These are phyloP conservation scores for Aspergillus luchuensis DNA, from an alignment of 2,329 filamentous ascomycete species.

Conservation along the genomic window DNA sequence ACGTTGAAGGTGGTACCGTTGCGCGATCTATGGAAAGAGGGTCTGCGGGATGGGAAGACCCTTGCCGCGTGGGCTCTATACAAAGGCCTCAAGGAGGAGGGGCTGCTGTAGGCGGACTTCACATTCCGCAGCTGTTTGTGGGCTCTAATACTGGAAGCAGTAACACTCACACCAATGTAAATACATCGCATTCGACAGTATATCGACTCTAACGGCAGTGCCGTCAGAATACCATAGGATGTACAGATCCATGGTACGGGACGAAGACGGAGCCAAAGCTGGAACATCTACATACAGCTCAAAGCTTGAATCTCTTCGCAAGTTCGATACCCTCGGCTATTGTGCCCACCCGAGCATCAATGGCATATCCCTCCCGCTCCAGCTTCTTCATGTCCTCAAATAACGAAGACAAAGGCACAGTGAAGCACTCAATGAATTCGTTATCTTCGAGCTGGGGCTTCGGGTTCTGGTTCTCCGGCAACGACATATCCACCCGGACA, in stretches of 20 bases:
- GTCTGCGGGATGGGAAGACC: slow-evolving; percentile 58
- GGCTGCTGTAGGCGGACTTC: slow-evolving; percentile 37
- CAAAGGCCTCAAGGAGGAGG: slow-evolving; percentile 52
- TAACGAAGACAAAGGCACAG: slow-evolving; percentile 63
- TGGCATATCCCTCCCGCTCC: slow-evolving; percentile 71
- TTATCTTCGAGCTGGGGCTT: slow-evolving; percentile 73
- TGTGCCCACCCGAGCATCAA: slow-evolving; percentile 76
- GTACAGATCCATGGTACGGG: no score
- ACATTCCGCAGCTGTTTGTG: neutral
- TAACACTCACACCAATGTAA: neutral
- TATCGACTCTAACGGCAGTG: neutral
- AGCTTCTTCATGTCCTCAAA: slow-evolving; percentile 68
- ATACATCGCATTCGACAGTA: neutral
- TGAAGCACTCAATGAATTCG: slow-evolving; percentile 81
- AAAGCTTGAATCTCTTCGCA: slow-evolving; percentile 54
- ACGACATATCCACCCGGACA: slow-evolving; percentile 68
- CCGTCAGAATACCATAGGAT: neutral
- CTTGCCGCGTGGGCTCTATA: slow-evolving; percentile 60
- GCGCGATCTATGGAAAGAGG: slow-evolving; percentile 56
- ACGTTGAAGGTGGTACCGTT: slow-evolving; percentile 58
- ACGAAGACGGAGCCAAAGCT: slow-evolving; percentile 17
- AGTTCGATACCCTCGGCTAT: slow-evolving; percentile 77
- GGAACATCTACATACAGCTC: slow-evolving; percentile 39
- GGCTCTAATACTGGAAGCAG: neutral
- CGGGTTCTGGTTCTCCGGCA: slow-evolving; percentile 69